These are phyloP conservation scores for Ophiocordyceps unilateralis DNA, from an alignment of 2,329 filamentous ascomycete species.

Conservation along the genomic window DNA sequence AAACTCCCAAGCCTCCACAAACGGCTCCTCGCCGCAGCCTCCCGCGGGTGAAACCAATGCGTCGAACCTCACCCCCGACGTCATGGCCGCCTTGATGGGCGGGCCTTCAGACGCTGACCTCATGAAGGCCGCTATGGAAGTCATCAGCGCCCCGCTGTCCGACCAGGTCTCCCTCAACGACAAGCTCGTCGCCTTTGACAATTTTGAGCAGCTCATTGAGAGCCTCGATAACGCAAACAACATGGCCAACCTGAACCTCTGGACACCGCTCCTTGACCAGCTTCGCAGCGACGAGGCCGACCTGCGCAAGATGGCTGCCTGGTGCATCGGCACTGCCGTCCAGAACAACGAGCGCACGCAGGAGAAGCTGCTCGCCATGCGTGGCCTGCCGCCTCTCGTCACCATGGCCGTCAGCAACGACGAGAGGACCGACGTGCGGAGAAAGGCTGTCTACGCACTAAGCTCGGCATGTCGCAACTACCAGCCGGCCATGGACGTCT, in stretches of 20 bases:
- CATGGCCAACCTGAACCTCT: slow-evolving; percentile 60
- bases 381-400: slow-evolving; percentile 55
- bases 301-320: slow-evolving; percentile 73
- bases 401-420: slow-evolving; percentile 43
- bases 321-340: slow-evolving; percentile 85
- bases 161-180: slow-evolving; percentile 53
- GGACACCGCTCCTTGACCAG: slow-evolving; percentile 60
- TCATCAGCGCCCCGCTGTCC: slow-evolving; percentile 45
- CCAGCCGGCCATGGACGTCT: slow-evolving; percentile 60
- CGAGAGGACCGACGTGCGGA: slow-evolving; percentile 46
- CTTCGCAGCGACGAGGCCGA: slow-evolving; percentile 53
- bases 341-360: slow-evolving; percentile 87
- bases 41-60: slow-evolving; percentile 10
- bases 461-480: slow-evolving; percentile 79
- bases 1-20: slow-evolving; percentile 21
- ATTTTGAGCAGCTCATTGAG: slow-evolving; percentile 86
- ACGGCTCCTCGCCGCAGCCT: slow-evolving; percentile 8
- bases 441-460: slow-evolving; percentile 80
- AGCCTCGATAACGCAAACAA: slow-evolving; percentile 95
- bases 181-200: slow-evolving; percentile 77
- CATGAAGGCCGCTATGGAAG: slow-evolving; percentile 71
- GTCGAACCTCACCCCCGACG: slow-evolving; percentile 45
- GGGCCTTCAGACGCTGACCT: slow-evolving; percentile 80
- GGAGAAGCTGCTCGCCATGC: slow-evolving; percentile 45
- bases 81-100: slow-evolving; percentile 61